These are phyloP conservation scores for Hanseniaspora taiwanica DNA, from an alignment of 805 yeast genomes.

Conservation along the genomic window DNA sequence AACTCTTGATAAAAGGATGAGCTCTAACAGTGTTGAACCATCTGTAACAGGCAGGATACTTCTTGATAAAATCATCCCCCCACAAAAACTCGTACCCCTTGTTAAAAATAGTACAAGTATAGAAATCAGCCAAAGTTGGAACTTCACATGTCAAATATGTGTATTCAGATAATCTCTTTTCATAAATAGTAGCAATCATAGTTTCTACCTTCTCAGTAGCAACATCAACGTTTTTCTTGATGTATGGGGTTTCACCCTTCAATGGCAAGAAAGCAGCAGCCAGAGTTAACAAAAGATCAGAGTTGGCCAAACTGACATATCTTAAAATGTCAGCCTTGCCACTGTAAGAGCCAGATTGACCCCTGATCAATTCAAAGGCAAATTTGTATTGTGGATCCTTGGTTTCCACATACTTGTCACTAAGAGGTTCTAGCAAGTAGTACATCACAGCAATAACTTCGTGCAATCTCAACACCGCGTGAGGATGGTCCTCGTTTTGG, in stretches of 20 bases:
- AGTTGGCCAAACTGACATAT: constrained; percentile 67
- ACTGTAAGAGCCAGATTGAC: not conserved
- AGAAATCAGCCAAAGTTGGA: constrained; percentile 52
- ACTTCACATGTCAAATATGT: constrained; percentile 64
- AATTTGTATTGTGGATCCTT: constrained; percentile 31
- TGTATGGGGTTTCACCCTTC: constrained; percentile 56
- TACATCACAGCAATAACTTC: constrained; percentile 54
- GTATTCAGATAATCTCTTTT: constrained; percentile 42
- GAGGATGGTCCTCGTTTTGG: constrained; percentile 25
- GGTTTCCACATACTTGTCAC: constrained; percentile 43
- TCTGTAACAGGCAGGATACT: constrained; percentile 50
- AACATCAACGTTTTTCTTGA: constrained; percentile 56
- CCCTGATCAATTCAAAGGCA: constrained; percentile 1
- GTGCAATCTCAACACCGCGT: constrained; percentile 38
- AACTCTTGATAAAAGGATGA: constrained; percentile 31
- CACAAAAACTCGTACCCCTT: constrained; percentile 47
- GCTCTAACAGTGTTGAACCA: constrained; percentile 49
- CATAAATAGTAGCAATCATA: constrained; percentile 30
- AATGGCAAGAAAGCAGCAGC: constrained; percentile 14
- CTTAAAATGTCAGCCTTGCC: constrained; percentile 33
- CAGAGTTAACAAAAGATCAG: constrained; percentile 41
- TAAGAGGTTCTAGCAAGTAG: constrained; percentile 32
- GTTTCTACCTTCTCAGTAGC: constrained; percentile 27
- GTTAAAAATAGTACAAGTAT: constrained; percentile 33
- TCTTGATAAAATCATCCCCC: constrained; percentile 52